Percentiles rank a stretch among this genome's conserved stretches.
phyloP scores from a whole-genome alignment of 163 green algal species.

The Coccomyxa subellipsoidea region DNA sequence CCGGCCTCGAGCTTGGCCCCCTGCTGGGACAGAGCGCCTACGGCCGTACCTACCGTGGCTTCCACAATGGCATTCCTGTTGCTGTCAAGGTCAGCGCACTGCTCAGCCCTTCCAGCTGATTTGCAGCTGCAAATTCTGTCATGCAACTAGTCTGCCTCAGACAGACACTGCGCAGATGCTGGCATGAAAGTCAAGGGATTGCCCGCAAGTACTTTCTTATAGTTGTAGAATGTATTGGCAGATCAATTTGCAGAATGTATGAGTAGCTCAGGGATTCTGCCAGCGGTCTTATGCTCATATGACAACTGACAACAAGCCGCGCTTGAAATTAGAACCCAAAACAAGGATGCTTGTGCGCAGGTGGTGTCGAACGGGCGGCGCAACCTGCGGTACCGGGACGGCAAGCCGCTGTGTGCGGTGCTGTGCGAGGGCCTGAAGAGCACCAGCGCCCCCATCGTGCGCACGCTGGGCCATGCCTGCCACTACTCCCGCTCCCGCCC shows the following conservation, averaged over 20 bases:
- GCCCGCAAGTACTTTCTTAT: no score
- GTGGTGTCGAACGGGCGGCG: slow-evolving; percentile 7
- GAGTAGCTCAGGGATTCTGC: no score
- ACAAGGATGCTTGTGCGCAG: background rate
- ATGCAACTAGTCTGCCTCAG: no score
- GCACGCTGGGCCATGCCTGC: background rate
- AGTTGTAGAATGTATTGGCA: no score
- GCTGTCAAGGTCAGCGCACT: slow-evolving; percentile 9
- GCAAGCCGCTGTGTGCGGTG: background rate
- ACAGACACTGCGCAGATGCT: no score
- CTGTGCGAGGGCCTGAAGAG: background rate
- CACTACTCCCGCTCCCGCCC: background rate
- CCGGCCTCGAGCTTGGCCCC: slow-evolving; percentile 54
- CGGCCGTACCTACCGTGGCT: slow-evolving; percentile 43
- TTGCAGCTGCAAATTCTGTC: slow-evolving; percentile 3
- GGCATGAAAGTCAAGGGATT: no score
- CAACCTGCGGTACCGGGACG: background rate
- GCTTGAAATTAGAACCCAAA: no score
- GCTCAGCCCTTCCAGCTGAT: background rate
- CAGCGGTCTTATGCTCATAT: no score
- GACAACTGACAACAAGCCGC: no score
- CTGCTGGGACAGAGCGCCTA: slow-evolving; percentile 50
- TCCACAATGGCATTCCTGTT: slow-evolving; percentile 4
- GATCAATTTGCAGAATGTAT: no score
- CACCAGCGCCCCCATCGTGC: background rate